Percentiles rank a stretch among this genome's conserved stretches.
Conservation (phyloP, 768 basidiomycete species). For the Sporobolomyces pararoseus region DNA sequence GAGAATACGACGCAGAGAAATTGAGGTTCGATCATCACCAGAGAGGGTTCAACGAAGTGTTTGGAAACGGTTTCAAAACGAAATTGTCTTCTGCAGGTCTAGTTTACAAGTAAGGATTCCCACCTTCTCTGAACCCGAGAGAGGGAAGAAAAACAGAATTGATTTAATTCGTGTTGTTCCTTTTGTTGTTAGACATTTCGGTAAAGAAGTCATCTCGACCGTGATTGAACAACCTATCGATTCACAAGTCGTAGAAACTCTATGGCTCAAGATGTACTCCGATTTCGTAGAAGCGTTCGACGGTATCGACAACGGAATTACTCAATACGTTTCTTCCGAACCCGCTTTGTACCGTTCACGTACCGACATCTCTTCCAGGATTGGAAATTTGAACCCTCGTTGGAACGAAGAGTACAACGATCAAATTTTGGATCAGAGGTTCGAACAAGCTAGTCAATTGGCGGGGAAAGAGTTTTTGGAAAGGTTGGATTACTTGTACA, state of each 20-base stretch:
- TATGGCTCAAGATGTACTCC: constrained; percentile 90
- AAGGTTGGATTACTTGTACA: constrained; percentile 73
- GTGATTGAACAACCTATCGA: constrained; percentile 53
- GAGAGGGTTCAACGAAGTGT: constrained; percentile 81
- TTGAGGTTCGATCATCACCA: constrained; percentile 95
- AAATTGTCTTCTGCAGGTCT: constrained; percentile 90
- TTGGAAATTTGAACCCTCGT: constrained; percentile 76
- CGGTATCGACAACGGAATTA: constrained; percentile 90
- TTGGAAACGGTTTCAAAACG: constrained; percentile 79
- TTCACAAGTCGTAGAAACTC: constrained; percentile 59
- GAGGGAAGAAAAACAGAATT: not conserved
- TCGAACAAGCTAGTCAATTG: constrained; percentile 71
- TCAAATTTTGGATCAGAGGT: constrained; percentile 71
- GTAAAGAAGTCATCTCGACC: constrained; percentile 70
- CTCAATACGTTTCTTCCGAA: constrained; percentile 57
- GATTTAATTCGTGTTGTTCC: not conserved
- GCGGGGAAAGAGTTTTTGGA: constrained; percentile 80
- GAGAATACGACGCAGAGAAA: constrained; percentile 73
- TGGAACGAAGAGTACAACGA: constrained; percentile 81
- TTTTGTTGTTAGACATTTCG: constrained; percentile 31
- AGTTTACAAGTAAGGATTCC: constrained; percentile 83
- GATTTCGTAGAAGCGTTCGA: constrained; percentile 77
- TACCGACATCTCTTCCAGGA: constrained; percentile 80
- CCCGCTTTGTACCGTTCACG: constrained; percentile 60
- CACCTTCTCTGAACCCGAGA: not conserved